Percentiles rank a stretch among this genome's conserved stretches.
phyloP scores from a whole-genome alignment of 2,329 filamentous ascomycete genomes.

The Blastomyces silverae region DNA sequence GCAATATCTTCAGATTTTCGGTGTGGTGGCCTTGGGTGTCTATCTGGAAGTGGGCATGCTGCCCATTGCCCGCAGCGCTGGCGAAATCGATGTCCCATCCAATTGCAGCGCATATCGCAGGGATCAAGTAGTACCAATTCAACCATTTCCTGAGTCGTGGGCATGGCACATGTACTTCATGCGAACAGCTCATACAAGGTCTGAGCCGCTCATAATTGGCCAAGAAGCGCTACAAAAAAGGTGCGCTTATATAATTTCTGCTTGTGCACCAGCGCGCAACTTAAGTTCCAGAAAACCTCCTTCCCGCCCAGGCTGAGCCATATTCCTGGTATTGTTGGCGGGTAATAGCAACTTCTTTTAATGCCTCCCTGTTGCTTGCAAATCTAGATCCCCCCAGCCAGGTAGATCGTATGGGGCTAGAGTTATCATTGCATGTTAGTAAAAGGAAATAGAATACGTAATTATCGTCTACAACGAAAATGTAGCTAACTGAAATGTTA shows the following conservation, averaged over 20 bases:
- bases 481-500: conserved; percentile 3
- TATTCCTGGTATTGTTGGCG: conserved; percentile 86
- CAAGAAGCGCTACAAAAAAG: not conserved
- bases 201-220: not conserved
- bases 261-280: not conserved
- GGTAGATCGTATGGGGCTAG: conserved; percentile 63
- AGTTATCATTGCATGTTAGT: conserved; percentile 14
- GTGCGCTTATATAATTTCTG: not conserved
- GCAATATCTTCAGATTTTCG: not conserved
- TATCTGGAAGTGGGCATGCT: not conserved
- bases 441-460: not conserved
- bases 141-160: not conserved
- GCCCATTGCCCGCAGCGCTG: not conserved
- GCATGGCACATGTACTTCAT: not conserved
- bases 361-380: conserved; percentile 57
- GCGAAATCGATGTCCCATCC: too few relatives aligned
- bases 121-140: not conserved
- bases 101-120: not conserved
- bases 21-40: not conserved
- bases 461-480: not conserved
- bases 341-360: conserved; percentile 67
- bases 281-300: conserved; percentile 54
- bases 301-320: conserved; percentile 66
- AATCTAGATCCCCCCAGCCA: conserved; percentile 81
- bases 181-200: not conserved